A percentile compares a stretch with the other conserved stretches of the same genome.
phyloP scores from a whole-genome alignment of 208 protist species.

The Leishmania martiniquensis region DNA sequence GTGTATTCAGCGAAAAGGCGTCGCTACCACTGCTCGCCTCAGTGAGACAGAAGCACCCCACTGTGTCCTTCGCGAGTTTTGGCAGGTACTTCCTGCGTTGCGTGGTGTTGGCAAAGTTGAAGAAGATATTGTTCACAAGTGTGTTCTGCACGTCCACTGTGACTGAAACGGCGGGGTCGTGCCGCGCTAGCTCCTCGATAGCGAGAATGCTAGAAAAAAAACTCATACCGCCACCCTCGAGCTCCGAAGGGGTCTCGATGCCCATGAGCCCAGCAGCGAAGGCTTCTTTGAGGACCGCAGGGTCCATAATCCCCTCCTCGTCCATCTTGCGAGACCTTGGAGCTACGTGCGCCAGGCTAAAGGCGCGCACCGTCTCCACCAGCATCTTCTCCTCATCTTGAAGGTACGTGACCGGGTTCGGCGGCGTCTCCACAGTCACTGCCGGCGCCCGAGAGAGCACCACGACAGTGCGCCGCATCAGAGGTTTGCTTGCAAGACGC shows the following conservation, averaged over 20 bases:
- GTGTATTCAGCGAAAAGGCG: constrained; percentile 92
- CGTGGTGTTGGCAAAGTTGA: constrained; percentile 74
- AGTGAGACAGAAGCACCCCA: constrained; percentile 94
- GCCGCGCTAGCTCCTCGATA: constrained; percentile 88
- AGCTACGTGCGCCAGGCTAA: constrained; percentile 63
- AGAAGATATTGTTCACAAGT: constrained; percentile 90
- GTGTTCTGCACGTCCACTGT: constrained; percentile 94
- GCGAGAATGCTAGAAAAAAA: constrained; percentile 86
- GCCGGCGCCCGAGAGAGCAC: constrained; percentile 19
- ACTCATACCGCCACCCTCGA: constrained; percentile 66
- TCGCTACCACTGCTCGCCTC: constrained; percentile 88
- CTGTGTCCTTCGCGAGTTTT: constrained; percentile 76
- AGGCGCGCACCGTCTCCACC: constrained; percentile 65
- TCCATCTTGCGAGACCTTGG: constrained; percentile 85
- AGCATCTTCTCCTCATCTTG: constrained; percentile 79
- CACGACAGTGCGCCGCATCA: constrained; percentile 46
- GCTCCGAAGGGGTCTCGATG: constrained; percentile 73
- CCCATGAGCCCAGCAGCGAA: constrained; percentile 90
- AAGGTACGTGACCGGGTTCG: constrained; percentile 45
- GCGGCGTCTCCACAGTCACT: constrained; percentile 14
- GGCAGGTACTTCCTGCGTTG: constrained; percentile 90
- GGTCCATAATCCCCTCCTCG: constrained; percentile 65
- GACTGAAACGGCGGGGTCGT: constrained; percentile 87
- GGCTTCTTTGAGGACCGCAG: constrained; percentile 59
- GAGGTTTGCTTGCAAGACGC: constrained; percentile 26